Conservation (phyloP, 108 stramenopile genomes). For the Nannochloropsis oceanica region DNA sequence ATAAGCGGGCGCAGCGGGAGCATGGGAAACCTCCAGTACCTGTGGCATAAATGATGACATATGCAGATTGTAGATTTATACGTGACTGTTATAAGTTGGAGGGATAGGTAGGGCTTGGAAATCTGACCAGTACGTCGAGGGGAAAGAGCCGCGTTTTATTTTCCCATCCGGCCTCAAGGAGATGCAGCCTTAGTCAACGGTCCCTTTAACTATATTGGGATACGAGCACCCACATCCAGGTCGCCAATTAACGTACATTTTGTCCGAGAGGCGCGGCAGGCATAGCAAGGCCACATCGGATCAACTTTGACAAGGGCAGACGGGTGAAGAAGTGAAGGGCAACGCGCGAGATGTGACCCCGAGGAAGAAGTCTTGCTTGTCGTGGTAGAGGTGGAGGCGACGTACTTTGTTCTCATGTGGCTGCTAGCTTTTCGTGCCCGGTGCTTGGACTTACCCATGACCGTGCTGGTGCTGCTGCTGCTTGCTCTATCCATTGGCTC, state of each 20-base stretch:
- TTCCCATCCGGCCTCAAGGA: too few relatives aligned
- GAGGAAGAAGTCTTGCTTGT: neutral
- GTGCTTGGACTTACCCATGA: too few relatives aligned
- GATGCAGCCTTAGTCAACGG: too few relatives aligned
- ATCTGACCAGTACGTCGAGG: too few relatives aligned
- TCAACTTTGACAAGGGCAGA: neutral
- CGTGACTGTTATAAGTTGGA: too few relatives aligned
- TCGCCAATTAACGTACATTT: neutral
- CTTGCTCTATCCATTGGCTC: too few relatives aligned
- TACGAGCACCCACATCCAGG: too few relatives aligned
- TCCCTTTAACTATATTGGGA: too few relatives aligned
- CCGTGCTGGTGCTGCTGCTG: too few relatives aligned
- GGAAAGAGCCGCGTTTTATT: too few relatives aligned
- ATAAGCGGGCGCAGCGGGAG: neutral
- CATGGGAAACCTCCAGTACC: neutral
- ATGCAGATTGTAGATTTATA: too few relatives aligned
- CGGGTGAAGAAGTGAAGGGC: neutral
- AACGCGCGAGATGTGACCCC: neutral
- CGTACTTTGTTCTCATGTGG: neutral
- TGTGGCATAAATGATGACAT: neutral
- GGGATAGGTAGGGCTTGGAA: too few relatives aligned
- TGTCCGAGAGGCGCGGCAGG: neutral
- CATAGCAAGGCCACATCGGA: neutral
- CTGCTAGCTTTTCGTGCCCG: neutral
- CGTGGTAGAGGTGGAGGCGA: neutral